Conservation (phyloP, 2,329 filamentous ascomycete species). For the Claviceps lovelessii region DNA sequence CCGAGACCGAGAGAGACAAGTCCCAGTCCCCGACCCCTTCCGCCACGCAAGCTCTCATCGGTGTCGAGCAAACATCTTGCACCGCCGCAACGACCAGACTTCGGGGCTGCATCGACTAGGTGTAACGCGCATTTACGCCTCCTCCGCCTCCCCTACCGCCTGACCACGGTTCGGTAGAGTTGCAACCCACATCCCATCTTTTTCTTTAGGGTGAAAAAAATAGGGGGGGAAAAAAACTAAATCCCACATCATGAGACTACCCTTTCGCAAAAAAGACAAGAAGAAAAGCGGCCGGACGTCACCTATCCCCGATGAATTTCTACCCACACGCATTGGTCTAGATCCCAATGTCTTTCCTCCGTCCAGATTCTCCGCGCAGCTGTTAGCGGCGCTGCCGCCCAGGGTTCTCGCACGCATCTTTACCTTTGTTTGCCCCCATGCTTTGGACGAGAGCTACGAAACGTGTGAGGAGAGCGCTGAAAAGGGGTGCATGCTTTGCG, state of each 20-base stretch:
- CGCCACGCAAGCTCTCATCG: not conserved
- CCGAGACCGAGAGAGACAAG: not conserved
- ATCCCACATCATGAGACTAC: slow-evolving; percentile 18
- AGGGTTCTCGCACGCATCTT: slow-evolving; percentile 68
- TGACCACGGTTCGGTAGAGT: not conserved
- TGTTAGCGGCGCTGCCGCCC: slow-evolving; percentile 44
- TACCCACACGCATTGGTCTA: slow-evolving; percentile 12
- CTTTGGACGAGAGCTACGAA: slow-evolving; percentile 61
- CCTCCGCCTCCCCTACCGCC: too few relatives aligned
- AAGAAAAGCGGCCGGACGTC: slow-evolving; percentile 16
- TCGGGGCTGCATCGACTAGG: not conserved
- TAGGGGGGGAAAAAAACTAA: too few relatives aligned
- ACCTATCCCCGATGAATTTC: slow-evolving; percentile 17
- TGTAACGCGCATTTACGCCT: not conserved
- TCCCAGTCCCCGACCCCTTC: not conserved
- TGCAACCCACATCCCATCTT: not conserved
- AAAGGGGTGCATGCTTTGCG: slow-evolving; percentile 83
- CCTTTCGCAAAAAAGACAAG: slow-evolving; percentile 24
- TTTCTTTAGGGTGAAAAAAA: not conserved
- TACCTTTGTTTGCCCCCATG: slow-evolving; percentile 68
- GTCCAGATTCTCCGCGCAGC: slow-evolving; percentile 25
- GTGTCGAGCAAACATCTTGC: not conserved
- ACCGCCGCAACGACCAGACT: not conserved
- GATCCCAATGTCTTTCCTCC: slow-evolving; percentile 20
- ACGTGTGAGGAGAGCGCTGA: slow-evolving; percentile 70